Percentiles rank a stretch among this genome's conserved stretches.
Conservation (phyloP, 192 early-diverging fungal genomes). For the Spinellus fusiger region DNA sequence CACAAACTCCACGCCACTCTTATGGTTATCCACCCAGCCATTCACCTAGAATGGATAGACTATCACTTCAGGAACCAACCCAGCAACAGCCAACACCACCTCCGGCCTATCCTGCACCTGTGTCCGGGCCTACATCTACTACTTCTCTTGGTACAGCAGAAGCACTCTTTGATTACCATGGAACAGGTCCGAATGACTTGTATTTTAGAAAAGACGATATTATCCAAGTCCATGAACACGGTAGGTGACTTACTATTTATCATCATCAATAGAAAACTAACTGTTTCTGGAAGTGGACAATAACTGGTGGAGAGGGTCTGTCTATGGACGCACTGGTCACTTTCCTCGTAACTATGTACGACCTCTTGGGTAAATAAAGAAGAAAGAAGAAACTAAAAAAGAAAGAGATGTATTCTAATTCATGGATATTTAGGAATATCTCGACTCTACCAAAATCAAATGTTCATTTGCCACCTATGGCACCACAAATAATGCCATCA, state of each 20-base stretch:
- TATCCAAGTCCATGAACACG: conserved; percentile 41
- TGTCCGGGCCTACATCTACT: background rate
- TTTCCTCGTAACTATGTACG: conserved; percentile 28
- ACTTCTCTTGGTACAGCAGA: conserved; percentile 27
- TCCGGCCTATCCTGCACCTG: conserved; percentile 12
- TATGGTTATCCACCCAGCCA: conserved; percentile 7
- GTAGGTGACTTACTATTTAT: conserved; percentile 10
- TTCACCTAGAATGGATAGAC: background rate
- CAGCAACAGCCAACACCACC: background rate
- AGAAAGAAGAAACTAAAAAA: background rate
- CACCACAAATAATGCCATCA: background rate
- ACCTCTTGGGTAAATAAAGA: conserved; percentile 16
- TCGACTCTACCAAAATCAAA: background rate
- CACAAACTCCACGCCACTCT: background rate
- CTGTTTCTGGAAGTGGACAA: conserved; percentile 22
- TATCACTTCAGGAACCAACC: background rate
- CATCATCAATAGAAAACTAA: background rate
- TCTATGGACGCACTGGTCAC: conserved; percentile 22
- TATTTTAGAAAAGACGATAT: conserved; percentile 55
- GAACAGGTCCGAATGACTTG: conserved; percentile 51
- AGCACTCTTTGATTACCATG: conserved; percentile 61
- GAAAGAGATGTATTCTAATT: background rate
- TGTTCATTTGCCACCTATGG: background rate
- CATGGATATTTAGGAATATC: background rate
- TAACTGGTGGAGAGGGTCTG: conserved; percentile 32